Base-by-base conservation (phyloP, 169 alveolate species). In the Plasmodium malariae region DNA sequence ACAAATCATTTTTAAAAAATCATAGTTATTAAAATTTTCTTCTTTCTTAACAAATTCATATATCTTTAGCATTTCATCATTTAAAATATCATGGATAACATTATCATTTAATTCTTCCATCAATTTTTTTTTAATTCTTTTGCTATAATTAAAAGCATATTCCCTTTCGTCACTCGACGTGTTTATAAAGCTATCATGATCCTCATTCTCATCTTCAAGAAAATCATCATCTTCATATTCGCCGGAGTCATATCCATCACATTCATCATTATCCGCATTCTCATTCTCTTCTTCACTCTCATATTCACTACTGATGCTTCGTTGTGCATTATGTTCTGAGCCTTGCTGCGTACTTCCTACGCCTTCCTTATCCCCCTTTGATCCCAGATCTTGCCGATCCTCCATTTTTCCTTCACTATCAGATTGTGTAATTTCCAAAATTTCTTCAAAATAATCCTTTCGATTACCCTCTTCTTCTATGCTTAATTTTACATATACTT, bases 1-100 rank as follows among this genome's bases (percentile, higher is more conserved):
- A 55, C 91, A 83, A 11, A 83, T 67, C 85, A 54, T 83, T 40
- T 83, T 83, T 59, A 83, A 37, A 40, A 83, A 83, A 67, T 83
- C 91, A 43, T 83, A 83, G 54, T 83, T 83, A 57, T 85, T 83
- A 49, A 54, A 51, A 3, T 68, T 51, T 43, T 83, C 83, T 28
- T 83, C 91, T 26, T 83, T 83, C 63, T 67, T 83, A 34, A 68
- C 54, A 30, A 67, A 65, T 30, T 83, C 73, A 49, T 83, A 83
- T 65, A 83, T 37, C 14, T 83, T 83, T 21, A 65, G 7, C 83
- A 83, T 83, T 19, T 83, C 91, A 5, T 49, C 49, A 45, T 67
- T 83, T 28, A 83, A 59, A 54, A 83, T 40, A 21, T 83, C 67
- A 45, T 83, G 6, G 51, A 83, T 83, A 37, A 67, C 24, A 21